Conservation (phyloP, 306 rosid genomes). For the Clitoria ternatea region DNA sequence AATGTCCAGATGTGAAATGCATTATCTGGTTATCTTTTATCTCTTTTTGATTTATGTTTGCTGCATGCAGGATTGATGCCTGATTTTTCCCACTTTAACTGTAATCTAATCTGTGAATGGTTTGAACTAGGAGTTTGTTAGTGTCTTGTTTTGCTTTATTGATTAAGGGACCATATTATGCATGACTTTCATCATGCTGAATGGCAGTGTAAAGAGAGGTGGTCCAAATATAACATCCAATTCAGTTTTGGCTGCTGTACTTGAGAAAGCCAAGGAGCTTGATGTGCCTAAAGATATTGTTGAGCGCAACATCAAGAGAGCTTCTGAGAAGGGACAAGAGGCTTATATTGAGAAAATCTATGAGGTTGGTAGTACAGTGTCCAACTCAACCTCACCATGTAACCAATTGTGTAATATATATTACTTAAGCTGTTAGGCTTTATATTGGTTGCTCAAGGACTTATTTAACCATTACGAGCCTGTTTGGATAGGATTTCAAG, state of each 20-base stretch:
- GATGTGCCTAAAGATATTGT: constrained; percentile 88
- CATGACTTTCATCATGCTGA: constrained; percentile 12
- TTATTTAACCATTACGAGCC: not conserved
- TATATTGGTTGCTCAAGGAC: not conserved
- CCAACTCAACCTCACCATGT: not conserved
- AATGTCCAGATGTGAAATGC: not conserved
- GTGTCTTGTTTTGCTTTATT: not conserved
- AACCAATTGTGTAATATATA: not conserved
- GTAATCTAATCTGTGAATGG: not conserved
- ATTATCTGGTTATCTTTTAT: not conserved
- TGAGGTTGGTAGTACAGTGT: constrained; percentile 44
- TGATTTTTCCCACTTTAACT: not conserved
- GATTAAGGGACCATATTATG: not conserved
- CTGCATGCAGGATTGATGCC: not conserved
- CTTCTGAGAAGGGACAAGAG: constrained; percentile 92
- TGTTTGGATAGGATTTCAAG: not conserved
- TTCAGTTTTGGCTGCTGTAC: constrained; percentile 63
- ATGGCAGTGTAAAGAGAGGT: constrained; percentile 65
- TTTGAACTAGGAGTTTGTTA: constrained; percentile 14
- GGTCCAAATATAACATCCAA: constrained; percentile 77
- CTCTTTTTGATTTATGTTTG: not conserved
- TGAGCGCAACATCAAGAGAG: constrained; percentile 85
- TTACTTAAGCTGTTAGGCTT: not conserved
- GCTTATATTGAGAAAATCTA: constrained; percentile 82
- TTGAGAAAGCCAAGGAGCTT: constrained; percentile 90